phyloP scores from a whole-genome alignment of 2,329 filamentous ascomycete genomes.

The Colletotrichum cereale region DNA sequence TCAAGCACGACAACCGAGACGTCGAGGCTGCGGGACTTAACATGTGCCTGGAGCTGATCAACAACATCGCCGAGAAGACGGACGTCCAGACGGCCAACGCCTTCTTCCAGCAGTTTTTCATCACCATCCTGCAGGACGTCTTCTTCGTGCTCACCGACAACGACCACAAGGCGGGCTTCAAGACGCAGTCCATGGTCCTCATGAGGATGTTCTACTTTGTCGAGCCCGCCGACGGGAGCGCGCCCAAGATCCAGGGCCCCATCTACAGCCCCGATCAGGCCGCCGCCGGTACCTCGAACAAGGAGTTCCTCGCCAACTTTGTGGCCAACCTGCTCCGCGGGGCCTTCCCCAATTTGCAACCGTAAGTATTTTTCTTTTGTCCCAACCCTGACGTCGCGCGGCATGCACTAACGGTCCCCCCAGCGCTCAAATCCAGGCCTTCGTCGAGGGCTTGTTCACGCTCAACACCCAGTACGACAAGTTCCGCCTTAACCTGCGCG shows the following conservation, averaged over 20 bases:
- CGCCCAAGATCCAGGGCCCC: slow-evolving; percentile 90
- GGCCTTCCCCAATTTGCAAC: slow-evolving; percentile 92
- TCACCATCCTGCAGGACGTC: slow-evolving; percentile 94
- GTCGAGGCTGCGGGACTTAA: slow-evolving; percentile 96
- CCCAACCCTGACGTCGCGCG: background rate
- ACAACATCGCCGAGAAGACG: slow-evolving; percentile 90
- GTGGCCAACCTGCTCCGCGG: slow-evolving; percentile 86
- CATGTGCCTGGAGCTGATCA: slow-evolving; percentile 98
- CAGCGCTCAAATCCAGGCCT: slow-evolving; percentile 87
- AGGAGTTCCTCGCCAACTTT: slow-evolving; percentile 90
- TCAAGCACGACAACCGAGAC: slow-evolving; percentile 98
- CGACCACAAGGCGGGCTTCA: slow-evolving; percentile 99
- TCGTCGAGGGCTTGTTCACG: slow-evolving; percentile 90
- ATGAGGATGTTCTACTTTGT: slow-evolving; percentile 97
- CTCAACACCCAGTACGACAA: slow-evolving; percentile 90
- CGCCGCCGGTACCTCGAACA: slow-evolving; percentile 85
- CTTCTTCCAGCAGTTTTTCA: slow-evolving; percentile 99
- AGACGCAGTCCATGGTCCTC: slow-evolving; percentile 93
- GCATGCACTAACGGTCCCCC: slow-evolving; percentile 49
- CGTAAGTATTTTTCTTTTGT: slow-evolving; percentile 68
- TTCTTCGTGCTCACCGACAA: slow-evolving; percentile 98
- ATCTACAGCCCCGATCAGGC: slow-evolving; percentile 91
- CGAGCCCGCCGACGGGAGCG: slow-evolving; percentile 74
- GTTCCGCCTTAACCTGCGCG: slow-evolving; percentile 95
- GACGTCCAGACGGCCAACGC: slow-evolving; percentile 88